These are phyloP conservation scores for Silene coronaria DNA, from an alignment of 179 eudicot genomes.

Conservation along the genomic window DNA sequence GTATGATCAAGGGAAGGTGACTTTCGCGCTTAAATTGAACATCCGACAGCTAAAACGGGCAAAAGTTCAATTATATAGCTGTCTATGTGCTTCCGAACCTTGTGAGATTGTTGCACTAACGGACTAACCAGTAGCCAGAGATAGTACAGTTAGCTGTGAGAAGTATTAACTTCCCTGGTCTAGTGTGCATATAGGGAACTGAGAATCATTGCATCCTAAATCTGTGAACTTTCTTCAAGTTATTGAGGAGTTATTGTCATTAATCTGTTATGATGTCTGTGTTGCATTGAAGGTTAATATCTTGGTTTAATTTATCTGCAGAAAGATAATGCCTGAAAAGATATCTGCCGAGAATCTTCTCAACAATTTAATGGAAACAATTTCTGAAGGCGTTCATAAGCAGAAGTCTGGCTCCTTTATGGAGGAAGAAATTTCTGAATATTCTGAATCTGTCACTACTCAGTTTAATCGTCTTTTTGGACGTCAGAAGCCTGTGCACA, in stretches of 20 bases:
- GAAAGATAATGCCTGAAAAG: constrained; percentile 65
- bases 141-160: background rate
- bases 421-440: constrained; percentile 44
- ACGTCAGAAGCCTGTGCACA: constrained; percentile 70
- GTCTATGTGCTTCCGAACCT: background rate
- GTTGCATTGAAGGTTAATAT: background rate
- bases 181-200: background rate
- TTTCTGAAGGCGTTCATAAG: constrained; percentile 46
- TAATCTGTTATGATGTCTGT: background rate
- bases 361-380: constrained; percentile 60
- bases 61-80: background rate
- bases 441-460: constrained; percentile 39
- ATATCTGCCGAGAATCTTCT: constrained; percentile 66
- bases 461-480: constrained; percentile 79
- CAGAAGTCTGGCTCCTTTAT: constrained; percentile 47
- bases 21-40: too few relatives aligned
- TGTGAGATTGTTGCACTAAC: background rate
- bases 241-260: too few relatives aligned
- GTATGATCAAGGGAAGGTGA: background rate
- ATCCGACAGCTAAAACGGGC: background rate
- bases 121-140: background rate
- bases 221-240: background rate
- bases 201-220: background rate
- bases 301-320: constrained; percentile 16
- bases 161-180: background rate